Evolutionary conservation across 768 basidiomycete genomes (phyloP), one percentile per base, ranked within the genome.

Genomic region (Leccinum olivaceopallidum): DNA sequence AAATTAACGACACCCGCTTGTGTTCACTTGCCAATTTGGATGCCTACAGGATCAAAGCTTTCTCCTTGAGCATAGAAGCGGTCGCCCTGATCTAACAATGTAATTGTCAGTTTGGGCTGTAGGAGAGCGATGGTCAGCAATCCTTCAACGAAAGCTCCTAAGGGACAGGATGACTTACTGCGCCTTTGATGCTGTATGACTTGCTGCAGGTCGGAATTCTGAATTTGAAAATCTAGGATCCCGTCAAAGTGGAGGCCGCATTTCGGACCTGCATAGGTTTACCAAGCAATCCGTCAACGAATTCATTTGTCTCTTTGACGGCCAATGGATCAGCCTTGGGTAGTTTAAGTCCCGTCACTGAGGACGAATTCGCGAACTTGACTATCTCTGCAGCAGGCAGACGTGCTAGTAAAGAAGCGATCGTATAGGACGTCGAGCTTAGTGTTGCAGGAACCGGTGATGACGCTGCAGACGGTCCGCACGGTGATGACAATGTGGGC

Each of bases 31-130:
- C 22, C 22, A 22, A 22, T 22, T 22, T 22, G 22, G 22, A 22
- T 22, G 22, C 22, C 22, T 22, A 22, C 22, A 22, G 22, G 22
- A 22, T 22, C 22, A 22, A 22, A 22, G 22, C 22, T 22, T 22
- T 22, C 22, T 22, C 22, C 22, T 22, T 22, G 22, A 22, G 22
- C 22, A 22, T 22, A 22, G 22, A 22, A 22, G 22, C 22, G 81
- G 68, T 96, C 94, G 60, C 95, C 94, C 66, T 88, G 81, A 68
- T 95, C 92, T 61, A 96, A 77, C 9, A 95, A 81, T 5, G 83
- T 77, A 66, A 97, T 92, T 1, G 94, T 95, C 63, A 93, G 77
- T 71, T 94, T 94, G 54, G 92, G 90, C 86, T 91, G 65, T 37
- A 64, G 56, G 52, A 55, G 20, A 56, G 22, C 22, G 32, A 52